A percentile compares a stretch with the other conserved stretches of the same genome.
Conservation (phyloP, 441 rosid species). For the Lepidium campestre region DNA sequence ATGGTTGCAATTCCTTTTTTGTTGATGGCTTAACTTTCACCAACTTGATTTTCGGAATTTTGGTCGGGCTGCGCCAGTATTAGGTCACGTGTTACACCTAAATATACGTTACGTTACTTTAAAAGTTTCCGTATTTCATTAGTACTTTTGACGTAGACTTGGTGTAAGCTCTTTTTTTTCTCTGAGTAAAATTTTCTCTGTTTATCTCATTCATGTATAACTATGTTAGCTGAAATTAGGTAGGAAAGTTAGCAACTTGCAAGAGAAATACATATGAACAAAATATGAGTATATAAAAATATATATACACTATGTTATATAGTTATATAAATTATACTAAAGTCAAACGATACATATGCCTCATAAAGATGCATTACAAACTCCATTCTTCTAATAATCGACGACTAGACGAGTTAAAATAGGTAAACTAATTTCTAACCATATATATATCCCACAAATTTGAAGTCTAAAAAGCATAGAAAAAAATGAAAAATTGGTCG, state of each 20-base stretch:
- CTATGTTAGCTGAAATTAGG: not conserved
- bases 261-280: not conserved
- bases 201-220: not conserved
- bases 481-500: not conserved
- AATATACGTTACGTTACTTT: not conserved
- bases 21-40: conserved; percentile 60
- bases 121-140: not conserved
- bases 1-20: not conserved
- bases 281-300: too few species aligned
- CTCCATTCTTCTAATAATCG: not conserved
- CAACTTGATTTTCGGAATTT: conserved; percentile 25
- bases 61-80: conserved; percentile 15
- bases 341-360: not conserved
- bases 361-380: not conserved
- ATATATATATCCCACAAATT: not conserved
- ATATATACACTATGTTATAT: too few species aligned
- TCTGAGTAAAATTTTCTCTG: not conserved
- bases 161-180: not conserved
- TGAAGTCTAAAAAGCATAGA: not conserved
- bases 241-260: not conserved
- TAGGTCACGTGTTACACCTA: conserved; percentile 26
- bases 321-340: not conserved
- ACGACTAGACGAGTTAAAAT: not conserved
- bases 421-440: not conserved
- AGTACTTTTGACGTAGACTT: not conserved